Conservation (phyloP, 192 early-diverging fungal genomes). For the Thoreauomyces humboldtii region DNA sequence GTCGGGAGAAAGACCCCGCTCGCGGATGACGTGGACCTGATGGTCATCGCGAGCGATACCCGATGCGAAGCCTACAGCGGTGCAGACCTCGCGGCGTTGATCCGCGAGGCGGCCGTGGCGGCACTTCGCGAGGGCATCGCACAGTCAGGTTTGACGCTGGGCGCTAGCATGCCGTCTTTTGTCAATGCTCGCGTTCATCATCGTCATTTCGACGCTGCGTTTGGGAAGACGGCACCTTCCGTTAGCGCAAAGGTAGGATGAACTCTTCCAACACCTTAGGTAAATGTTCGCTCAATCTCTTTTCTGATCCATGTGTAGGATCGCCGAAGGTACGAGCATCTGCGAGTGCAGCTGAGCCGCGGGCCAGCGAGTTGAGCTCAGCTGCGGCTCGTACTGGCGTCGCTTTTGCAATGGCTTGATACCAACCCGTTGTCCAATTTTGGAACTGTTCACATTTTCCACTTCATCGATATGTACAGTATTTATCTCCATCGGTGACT, state of each 20-base stretch:
- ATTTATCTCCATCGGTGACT: no score
- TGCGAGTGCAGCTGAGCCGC: slow-evolving; percentile 42
- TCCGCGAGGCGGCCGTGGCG: slow-evolving; percentile 67
- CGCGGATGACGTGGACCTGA: slow-evolving; percentile 50
- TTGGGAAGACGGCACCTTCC: slow-evolving; percentile 74
- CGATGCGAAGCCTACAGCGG: slow-evolving; percentile 59
- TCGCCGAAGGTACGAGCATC: slow-evolving; percentile 32
- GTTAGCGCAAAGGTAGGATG: slow-evolving; percentile 60
- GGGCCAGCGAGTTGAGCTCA: no score
- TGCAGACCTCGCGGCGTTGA: slow-evolving; percentile 57
- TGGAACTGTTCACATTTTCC: no score
- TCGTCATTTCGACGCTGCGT: slow-evolving; percentile 77
- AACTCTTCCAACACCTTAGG: background rate
- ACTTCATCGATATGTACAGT: no score
- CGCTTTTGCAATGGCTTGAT: no score
- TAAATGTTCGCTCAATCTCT: background rate
- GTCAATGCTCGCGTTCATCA: slow-evolving; percentile 42
- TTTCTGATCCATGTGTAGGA: slow-evolving; percentile 11
- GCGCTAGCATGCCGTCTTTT: slow-evolving; percentile 13
- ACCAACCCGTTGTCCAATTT: no score
- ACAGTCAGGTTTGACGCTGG: slow-evolving; percentile 28
- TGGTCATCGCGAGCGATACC: slow-evolving; percentile 38
- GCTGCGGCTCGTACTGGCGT: no score
- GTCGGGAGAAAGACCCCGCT: slow-evolving; percentile 79
- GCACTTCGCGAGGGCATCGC: slow-evolving; percentile 68